Base-by-base conservation (phyloP, 2,329 filamentous ascomycete genomes). In the Fusarium coffeatum region DNA sequence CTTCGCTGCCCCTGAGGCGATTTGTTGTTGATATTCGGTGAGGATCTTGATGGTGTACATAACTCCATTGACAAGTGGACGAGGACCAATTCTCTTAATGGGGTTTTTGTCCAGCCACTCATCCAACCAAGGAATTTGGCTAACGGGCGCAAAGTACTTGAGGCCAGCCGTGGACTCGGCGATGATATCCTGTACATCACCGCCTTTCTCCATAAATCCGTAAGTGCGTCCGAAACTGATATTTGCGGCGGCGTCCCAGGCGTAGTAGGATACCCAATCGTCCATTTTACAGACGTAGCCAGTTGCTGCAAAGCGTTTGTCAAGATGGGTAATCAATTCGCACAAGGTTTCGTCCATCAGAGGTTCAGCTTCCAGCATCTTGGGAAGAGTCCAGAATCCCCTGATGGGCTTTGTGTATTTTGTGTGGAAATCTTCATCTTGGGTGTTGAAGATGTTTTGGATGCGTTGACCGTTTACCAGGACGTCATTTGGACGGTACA, bases 91-190 rank as follows among this genome's bases (percentile, higher is more conserved):
- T 1, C 60, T 42, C 40, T 46, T 62, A 2, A 74, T 27, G 2
- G 71, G 71, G 11, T 73, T 73, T 40, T 73, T 73, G 37, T 73
- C 72, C 2, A 74, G 6, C 69, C 71, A 74, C 30, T 64, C 56
- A 9, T 74, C 71, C 2, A 74, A 37, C 71, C 71, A 73, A 6
- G 71, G 71, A 3, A 72, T 61, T 28, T 73, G 71, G 10, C 71
- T 73, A 2, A 73, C 60, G 0, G 66, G 55, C 0, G 71, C 61
- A 43, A 73, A 73, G n/a, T 73, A 73, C 4, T 68, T 69, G 8
- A 73, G 64, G 1, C 71, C 62, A 4, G 60, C 54, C 0, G 67
- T 71, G 1, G 64, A 67, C 2, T 67, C 60, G 0, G 64, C 63
- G 5, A 73, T 68, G 5, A 73, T 71, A 3, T 64, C 55, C 2